Conservation (phyloP, 2,329 filamentous ascomycete genomes). For the Alternaria triticimaculans region DNA sequence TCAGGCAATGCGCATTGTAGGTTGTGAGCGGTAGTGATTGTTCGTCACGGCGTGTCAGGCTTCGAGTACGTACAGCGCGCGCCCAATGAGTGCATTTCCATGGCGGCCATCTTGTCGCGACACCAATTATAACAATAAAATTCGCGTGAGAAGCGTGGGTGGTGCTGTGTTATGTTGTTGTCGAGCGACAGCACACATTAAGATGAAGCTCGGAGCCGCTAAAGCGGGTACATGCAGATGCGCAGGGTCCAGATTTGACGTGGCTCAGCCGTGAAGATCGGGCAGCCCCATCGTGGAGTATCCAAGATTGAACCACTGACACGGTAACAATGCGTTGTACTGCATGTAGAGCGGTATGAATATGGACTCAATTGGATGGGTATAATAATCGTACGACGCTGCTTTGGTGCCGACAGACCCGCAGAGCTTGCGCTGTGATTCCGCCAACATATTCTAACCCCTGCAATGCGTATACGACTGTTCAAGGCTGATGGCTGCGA, state of each 20-base stretch:
- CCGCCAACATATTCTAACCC: background rate
- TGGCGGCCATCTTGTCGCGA: conserved; percentile 35
- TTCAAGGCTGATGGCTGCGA: background rate
- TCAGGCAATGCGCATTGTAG: background rate
- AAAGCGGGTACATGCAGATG: conserved; percentile 27
- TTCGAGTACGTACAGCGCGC: conserved; percentile 38
- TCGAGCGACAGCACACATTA: conserved; percentile 10
- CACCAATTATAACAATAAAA: conserved; percentile 4
- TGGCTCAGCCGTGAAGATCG: conserved; percentile 13
- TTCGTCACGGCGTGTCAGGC: background rate
- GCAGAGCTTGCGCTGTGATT: background rate
- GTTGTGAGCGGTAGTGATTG: background rate
- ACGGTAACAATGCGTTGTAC: conserved; percentile 7
- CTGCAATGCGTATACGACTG: background rate
- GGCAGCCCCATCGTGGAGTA: conserved; percentile 4
- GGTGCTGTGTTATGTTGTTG: conserved; percentile 25
- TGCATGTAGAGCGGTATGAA: background rate
- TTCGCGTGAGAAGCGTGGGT: conserved; percentile 1
- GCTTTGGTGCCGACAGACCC: background rate
- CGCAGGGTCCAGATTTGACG: conserved; percentile 24
- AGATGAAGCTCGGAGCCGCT: conserved; percentile 24
- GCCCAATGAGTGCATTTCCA: conserved; percentile 46
- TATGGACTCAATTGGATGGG: background rate
- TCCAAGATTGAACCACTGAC: background rate
- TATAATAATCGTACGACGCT: conserved; percentile 2